Conservation (phyloP, 345 rosid species). For the Bruguiera gymnorhiza region DNA sequence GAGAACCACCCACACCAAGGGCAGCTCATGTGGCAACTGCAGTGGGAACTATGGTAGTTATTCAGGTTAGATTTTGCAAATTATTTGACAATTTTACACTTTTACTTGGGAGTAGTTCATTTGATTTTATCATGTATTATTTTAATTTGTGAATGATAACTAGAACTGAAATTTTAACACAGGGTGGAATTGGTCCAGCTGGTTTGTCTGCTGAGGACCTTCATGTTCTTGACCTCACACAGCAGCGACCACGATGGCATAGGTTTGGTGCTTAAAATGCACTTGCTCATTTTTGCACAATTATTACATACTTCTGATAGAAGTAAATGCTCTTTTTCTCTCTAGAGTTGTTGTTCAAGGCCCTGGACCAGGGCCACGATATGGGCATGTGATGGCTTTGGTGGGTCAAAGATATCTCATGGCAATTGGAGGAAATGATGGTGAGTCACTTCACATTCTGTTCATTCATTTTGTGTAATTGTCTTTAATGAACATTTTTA, state of each 20-base stretch:
- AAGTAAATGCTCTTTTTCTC: constrained; percentile 22
- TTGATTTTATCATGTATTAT: constrained; percentile 4
- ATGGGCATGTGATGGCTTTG: constrained; percentile 99
- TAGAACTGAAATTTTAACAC: constrained; percentile 20
- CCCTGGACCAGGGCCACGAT: constrained; percentile 99
- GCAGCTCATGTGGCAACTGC: constrained; percentile 99
- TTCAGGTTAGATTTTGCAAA: constrained; percentile 61
- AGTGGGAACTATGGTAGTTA: constrained; percentile 99
- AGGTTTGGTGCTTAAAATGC: constrained; percentile 44
- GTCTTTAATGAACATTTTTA: neutral
- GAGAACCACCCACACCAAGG: constrained; percentile 98
- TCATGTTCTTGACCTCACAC: constrained; percentile 97
- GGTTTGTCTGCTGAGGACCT: constrained; percentile 99
- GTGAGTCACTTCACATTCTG: constrained; percentile 37
- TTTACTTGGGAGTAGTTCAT: neutral
- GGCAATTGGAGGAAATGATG: constrained; percentile 99
- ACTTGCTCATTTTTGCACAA: constrained; percentile 1
- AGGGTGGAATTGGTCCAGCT: constrained; percentile 99
- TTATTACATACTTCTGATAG: constrained; percentile 9
- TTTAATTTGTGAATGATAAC: constrained; percentile 10
- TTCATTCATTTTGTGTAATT: neutral
- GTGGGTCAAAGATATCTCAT: constrained; percentile 99
- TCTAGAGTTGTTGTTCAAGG: constrained; percentile 97
- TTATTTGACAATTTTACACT: neutral
- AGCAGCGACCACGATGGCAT: constrained; percentile 96